Percentiles rank a stretch among this genome's conserved stretches.
phyloP scores from a whole-genome alignment of 192 early-diverging fungal genomes.

The Chytriomyces sp. region DNA sequence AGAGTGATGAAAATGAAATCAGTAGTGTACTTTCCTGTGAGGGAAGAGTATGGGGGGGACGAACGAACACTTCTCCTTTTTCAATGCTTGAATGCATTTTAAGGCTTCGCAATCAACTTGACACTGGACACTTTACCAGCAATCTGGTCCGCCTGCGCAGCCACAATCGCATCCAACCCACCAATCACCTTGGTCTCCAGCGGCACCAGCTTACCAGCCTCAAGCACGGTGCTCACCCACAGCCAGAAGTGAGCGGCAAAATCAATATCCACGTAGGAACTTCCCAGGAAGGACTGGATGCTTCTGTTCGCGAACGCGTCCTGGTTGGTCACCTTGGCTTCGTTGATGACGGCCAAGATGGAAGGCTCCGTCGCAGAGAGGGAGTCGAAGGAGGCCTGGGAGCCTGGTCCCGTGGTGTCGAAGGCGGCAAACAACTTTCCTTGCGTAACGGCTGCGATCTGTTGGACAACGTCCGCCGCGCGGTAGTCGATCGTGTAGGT shows the following conservation, averaged over 20 bases:
- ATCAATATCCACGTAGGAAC: neutral
- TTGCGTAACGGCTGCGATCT: constrained; percentile 4
- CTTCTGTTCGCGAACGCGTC: neutral
- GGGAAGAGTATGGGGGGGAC: too few species aligned
- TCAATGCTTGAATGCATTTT: too few species aligned
- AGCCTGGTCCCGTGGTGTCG: neutral
- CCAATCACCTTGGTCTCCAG: constrained; percentile 6
- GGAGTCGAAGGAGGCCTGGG: neutral
- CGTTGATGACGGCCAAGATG: constrained; percentile 4
- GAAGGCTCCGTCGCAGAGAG: neutral
- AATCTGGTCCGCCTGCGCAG: constrained; percentile 14
- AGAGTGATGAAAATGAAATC: too few species aligned
- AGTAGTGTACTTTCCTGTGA: too few species aligned
- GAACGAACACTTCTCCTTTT: too few species aligned
- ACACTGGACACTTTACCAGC: constrained; percentile 14
- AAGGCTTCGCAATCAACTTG: constrained; percentile 21
- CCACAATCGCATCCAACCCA: constrained; percentile 22
- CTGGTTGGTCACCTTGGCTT: neutral
- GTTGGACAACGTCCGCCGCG: constrained; percentile 14
- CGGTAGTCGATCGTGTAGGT: constrained; percentile 20
- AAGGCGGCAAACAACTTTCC: neutral
- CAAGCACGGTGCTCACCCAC: neutral
- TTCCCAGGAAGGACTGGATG: neutral
- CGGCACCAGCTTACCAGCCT: constrained; percentile 4
- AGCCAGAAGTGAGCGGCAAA: neutral